Evolutionary conservation across 2,329 filamentous ascomycete genomes (phyloP).

Genomic region (Balansia obtecta): DNA sequence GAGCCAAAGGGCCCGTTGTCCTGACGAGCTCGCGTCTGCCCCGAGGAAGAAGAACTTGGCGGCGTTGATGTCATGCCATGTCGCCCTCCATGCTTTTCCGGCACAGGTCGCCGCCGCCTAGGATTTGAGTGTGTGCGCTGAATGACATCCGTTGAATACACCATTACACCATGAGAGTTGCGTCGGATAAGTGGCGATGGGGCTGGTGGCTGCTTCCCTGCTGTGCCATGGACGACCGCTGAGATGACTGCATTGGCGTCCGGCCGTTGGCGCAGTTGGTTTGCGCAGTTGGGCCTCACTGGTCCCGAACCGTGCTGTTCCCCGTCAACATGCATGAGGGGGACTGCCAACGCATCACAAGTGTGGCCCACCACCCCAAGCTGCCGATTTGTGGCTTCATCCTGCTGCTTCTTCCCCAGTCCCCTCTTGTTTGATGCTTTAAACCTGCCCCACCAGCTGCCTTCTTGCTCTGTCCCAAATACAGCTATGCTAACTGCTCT

Average conservation of each 20-base stretch:
- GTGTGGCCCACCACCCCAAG: slow-evolving; percentile 20
- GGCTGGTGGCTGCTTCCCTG: neutral
- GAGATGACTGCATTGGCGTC: slow-evolving; percentile 8
- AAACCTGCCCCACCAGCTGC: slow-evolving; percentile 7
- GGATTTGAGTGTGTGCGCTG: neutral
- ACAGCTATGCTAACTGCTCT: slow-evolving; percentile 22
- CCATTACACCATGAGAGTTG: neutral
- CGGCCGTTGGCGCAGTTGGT: too few relatives aligned
- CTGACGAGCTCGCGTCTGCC: neutral
- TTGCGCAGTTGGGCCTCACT: slow-evolving; percentile 9
- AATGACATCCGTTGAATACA: neutral
- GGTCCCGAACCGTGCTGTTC: slow-evolving; percentile 27
- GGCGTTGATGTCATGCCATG: neutral
- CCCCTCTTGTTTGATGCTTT: neutral
- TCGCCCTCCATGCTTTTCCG: neutral
- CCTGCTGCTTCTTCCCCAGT: neutral
- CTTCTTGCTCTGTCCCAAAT: slow-evolving; percentile 17
- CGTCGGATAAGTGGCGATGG: neutral
- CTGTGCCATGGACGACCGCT: slow-evolving; percentile 6
- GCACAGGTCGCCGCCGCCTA: neutral
- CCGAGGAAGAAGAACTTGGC: neutral
- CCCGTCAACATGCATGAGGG: slow-evolving; percentile 42
- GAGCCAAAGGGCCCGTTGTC: neutral
- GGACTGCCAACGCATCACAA: slow-evolving; percentile 25
- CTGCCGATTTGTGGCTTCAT: slow-evolving; percentile 8